Evolutionary conservation across 2,329 filamentous ascomycete species (phyloP), one percentile per base, ranked within the genome.

Genomic region (Alternaria ethzedia): DNA sequence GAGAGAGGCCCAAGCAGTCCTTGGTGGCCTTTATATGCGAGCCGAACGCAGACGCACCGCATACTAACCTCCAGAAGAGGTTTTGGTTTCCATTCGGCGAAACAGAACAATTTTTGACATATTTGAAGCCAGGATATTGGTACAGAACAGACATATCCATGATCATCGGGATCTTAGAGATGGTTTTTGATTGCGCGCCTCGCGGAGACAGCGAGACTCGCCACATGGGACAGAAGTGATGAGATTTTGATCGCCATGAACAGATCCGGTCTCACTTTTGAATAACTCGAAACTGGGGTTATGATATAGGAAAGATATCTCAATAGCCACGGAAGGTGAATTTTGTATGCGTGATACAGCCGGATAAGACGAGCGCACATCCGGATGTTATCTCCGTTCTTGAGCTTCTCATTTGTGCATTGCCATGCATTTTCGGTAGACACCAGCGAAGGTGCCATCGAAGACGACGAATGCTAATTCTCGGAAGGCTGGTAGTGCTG

Each of bases 31-130:
- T 23, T 26, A 26, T 26, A 9, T 36, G 30, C 7, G 7, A 8
- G 30, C 13, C 7, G 30, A 36, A 8, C 13, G 13, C 0, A 36
- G 32, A n/a, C 32, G 2, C 8, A n/a, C 32, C 15, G 15, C 4
- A n/a, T n/a, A 5, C 3, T 4, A 0, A 0, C 5, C 7, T n/a
- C 4, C 7, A 9, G 8, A 36, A n/a, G 8, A 15, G 15, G 15
- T 36, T 3, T 36, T 0, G 15, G 15, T 36, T 15, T n/a, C 7
- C 32, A 36, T 30, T 30, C 28, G 5, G 13, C 28, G 5, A 3
- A 30, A 12, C 13, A 5, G 28, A 30, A 30, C 4, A 30, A 12
- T 1, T 36, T 36, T 36, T 15, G 13, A 15, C 2, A 36, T 36
- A 13, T 36, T n/a, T 36, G 13, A 36, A 5, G 7, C 2, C 4